phyloP scores from a whole-genome alignment of 305 asterid species.

The Petunia hybrid region DNA sequence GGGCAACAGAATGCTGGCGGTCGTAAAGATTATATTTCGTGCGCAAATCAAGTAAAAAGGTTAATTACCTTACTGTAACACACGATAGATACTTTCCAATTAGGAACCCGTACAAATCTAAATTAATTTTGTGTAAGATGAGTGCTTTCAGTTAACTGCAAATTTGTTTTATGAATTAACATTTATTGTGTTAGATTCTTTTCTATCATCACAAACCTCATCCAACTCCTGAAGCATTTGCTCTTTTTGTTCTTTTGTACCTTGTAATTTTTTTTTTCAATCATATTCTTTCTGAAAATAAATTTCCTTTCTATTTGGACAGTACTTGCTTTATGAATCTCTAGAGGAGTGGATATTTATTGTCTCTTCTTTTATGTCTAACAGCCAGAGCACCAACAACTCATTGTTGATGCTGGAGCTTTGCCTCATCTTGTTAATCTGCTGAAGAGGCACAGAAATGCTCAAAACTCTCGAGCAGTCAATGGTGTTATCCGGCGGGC shows the following conservation, averaged over 20 bases:
- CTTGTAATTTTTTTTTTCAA: neutral
- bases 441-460: conserved; percentile 70
- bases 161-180: neutral
- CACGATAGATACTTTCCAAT: conserved; percentile 25
- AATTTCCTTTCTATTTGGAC: neutral
- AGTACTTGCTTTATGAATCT: neutral
- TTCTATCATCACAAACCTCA: conserved; percentile 12
- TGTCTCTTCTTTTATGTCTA: conserved; percentile 29
- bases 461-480: conserved; percentile 78
- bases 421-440: conserved; percentile 86
- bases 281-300: neutral
- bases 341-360: neutral
- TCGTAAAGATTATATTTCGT: neutral
- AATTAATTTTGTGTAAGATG: neutral
- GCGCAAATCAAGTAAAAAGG: conserved; percentile 10
- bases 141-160: neutral
- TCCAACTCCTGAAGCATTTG: neutral
- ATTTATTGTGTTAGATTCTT: neutral
- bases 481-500: conserved; percentile 93
- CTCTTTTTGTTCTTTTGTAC: neutral
- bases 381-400: conserved; percentile 99
- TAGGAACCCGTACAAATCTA: neutral
- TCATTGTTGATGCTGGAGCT: conserved; percentile 97
- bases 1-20: neutral
- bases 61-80: neutral